Conservation (phyloP, 2,329 filamentous ascomycete genomes). For the Trichoderma sp. region DNA sequence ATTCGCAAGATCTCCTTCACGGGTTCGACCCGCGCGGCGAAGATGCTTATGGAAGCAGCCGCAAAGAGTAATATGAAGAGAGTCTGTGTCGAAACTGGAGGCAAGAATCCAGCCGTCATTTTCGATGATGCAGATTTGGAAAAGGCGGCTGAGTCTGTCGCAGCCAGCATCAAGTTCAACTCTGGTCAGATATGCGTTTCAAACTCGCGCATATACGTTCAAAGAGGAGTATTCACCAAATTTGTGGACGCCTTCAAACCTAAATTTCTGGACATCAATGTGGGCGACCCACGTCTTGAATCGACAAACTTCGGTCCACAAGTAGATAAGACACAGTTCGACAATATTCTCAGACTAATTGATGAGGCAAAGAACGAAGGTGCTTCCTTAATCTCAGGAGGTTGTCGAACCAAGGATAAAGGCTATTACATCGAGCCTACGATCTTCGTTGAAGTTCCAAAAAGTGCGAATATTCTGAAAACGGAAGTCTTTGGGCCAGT, state of each 20-base stretch:
- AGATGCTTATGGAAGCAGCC: slow-evolving; percentile 66
- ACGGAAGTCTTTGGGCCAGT: slow-evolving; percentile 35
- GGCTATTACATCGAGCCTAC: slow-evolving; percentile 33
- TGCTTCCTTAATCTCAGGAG: slow-evolving; percentile 22
- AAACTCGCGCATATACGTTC: slow-evolving; percentile 57
- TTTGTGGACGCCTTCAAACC: slow-evolving; percentile 60
- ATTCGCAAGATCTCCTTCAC: slow-evolving; percentile 76
- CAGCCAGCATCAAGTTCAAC: slow-evolving; percentile 46
- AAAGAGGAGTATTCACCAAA: slow-evolving; percentile 53
- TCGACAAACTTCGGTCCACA: slow-evolving; percentile 35
- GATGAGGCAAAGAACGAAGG: slow-evolving; percentile 22
- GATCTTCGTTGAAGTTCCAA: slow-evolving; percentile 29
- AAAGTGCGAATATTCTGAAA: slow-evolving; percentile 28
- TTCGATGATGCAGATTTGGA: slow-evolving; percentile 61
- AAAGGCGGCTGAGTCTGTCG: slow-evolving; percentile 53
- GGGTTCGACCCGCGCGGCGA: slow-evolving; percentile 64
- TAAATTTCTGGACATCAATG: slow-evolving; percentile 45
- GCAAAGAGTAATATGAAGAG: slow-evolving; percentile 55
- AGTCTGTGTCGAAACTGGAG: slow-evolving; percentile 58
- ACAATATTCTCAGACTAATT: slow-evolving; percentile 61
- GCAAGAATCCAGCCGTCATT: slow-evolving; percentile 57
- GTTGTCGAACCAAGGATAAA: slow-evolving; percentile 16
- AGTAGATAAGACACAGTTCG: slow-evolving; percentile 62
- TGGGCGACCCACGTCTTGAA: slow-evolving; percentile 27
- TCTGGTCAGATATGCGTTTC: slow-evolving; percentile 60